These are phyloP conservation scores for Trichosporon faecale DNA, from an alignment of 1,284 basidiomycete species.

Conservation along the genomic window DNA sequence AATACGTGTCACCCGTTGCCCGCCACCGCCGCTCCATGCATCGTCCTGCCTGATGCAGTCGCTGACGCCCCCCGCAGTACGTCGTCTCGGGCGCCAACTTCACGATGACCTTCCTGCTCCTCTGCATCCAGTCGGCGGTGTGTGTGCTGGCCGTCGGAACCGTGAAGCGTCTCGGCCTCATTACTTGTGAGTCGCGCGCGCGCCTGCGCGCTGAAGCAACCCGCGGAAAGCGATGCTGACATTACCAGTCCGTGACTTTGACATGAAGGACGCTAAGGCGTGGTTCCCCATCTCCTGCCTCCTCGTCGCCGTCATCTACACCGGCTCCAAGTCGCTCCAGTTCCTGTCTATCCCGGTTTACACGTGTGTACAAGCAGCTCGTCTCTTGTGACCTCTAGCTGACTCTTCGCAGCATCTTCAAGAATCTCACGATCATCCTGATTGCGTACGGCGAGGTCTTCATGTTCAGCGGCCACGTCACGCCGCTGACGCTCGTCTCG, in stretches of 20 bases:
- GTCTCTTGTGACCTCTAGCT: background rate
- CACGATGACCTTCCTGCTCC: conserved; percentile 93
- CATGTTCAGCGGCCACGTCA: conserved; percentile 92
- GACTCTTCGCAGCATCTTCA: conserved; percentile 69
- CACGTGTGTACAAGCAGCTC: conserved; percentile 55
- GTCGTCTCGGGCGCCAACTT: conserved; percentile 92
- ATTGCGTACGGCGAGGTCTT: conserved; percentile 97
- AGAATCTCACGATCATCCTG: conserved; percentile 97
- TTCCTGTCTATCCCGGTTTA: conserved; percentile 88
- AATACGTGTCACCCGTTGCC: conserved; percentile 4
- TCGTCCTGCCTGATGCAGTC: background rate
- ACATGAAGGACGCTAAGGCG: conserved; percentile 75
- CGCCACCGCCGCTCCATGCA: background rate
- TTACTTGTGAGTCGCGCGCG: conserved; percentile 58
- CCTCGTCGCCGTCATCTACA: conserved; percentile 94
- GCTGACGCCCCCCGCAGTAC: conserved; percentile 59
- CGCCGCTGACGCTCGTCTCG: conserved; percentile 78
- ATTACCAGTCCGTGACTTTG: conserved; percentile 68
- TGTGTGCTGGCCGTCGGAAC: conserved; percentile 72
- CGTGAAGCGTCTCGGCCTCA: conserved; percentile 76
- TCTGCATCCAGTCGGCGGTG: conserved; percentile 86
- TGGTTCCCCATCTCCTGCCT: conserved; percentile 95
- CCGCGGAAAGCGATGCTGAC: background rate
- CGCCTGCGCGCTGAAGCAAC: background rate
- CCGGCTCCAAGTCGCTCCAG: conserved; percentile 96